Evolutionary conservation across 441 rosid genomes (phyloP).

Genomic region (Adansonia grandidieri): DNA sequence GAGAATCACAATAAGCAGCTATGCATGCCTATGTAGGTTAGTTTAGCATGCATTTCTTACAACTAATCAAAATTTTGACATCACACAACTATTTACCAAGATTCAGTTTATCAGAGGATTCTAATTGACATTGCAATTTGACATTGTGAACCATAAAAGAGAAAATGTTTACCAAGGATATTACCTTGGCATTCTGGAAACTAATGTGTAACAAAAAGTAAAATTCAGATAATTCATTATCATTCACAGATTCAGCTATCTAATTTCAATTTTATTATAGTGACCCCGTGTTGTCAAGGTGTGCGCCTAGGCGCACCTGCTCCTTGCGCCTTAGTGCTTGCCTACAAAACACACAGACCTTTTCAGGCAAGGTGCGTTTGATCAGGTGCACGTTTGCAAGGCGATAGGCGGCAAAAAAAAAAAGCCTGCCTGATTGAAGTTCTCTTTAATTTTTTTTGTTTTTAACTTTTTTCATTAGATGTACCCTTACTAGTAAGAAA

Average conservation of each 20-base stretch:
- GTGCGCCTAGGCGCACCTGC: too few relatives aligned
- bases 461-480: too few relatives aligned
- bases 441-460: too few relatives aligned
- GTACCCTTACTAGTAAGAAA: too few relatives aligned
- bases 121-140: not conserved
- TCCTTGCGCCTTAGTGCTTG: too few relatives aligned
- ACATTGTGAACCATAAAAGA: not conserved
- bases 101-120: not conserved
- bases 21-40: not conserved
- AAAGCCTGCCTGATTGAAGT: too few relatives aligned
- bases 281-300: not conserved
- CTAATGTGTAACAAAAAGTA: not conserved
- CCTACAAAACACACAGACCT: too few relatives aligned
- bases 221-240: not conserved
- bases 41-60: not conserved
- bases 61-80: not conserved
- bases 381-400: too few relatives aligned
- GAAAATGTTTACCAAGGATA: not conserved
- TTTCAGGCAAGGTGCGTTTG: too few relatives aligned
- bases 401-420: too few relatives aligned
- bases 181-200: slow-evolving; percentile 4
- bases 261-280: not conserved
- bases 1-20: not conserved
- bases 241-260: not conserved
- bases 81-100: not conserved